Percentiles rank a stretch among this genome's conserved stretches.
phyloP scores from a whole-genome alignment of 2,329 filamentous ascomycete genomes.

The Beauveria medogensis region DNA sequence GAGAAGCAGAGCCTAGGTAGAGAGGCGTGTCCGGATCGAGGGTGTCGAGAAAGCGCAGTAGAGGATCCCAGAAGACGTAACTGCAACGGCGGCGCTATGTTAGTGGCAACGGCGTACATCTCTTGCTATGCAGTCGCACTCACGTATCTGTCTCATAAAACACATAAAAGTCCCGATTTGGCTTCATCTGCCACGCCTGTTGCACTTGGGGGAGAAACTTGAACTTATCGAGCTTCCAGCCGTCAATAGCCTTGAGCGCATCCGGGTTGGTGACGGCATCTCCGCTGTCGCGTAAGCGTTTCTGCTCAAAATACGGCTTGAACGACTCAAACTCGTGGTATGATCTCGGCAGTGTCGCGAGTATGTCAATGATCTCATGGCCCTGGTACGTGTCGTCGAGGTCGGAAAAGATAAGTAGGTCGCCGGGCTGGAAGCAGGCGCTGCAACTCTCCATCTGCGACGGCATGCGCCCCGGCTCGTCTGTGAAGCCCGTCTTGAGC shows the following conservation, averaged over 20 bases:
- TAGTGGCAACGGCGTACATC: background rate
- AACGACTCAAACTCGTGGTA: conserved; percentile 29
- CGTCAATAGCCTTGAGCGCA: conserved; percentile 26
- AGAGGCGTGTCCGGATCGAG: conserved; percentile 7
- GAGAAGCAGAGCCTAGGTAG: conserved; percentile 6
- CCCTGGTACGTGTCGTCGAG: conserved; percentile 37
- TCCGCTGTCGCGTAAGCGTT: conserved; percentile 24
- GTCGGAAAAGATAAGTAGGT: conserved; percentile 44
- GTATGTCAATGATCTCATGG: conserved; percentile 35
- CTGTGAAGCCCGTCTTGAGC: conserved; percentile 31
- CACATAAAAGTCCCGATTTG: conserved; percentile 45
- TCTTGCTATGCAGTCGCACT: conserved; percentile 12
- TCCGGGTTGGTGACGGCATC: conserved; percentile 23
- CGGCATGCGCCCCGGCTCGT: background rate
- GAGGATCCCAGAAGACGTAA: conserved; percentile 14
- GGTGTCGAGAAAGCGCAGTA: conserved; percentile 13
- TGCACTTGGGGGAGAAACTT: conserved; percentile 50
- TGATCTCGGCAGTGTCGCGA: conserved; percentile 34
- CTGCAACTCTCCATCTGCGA: conserved; percentile 45
- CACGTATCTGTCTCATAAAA: conserved; percentile 51
- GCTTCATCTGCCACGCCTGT: conserved; percentile 37
- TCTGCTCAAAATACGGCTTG: conserved; percentile 32
- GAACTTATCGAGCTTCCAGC: conserved; percentile 49
- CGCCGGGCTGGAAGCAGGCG: conserved; percentile 21
- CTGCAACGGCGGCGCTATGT: background rate